phyloP scores from a whole-genome alignment of 345 rosid species.

The Moricandia arvensis region DNA sequence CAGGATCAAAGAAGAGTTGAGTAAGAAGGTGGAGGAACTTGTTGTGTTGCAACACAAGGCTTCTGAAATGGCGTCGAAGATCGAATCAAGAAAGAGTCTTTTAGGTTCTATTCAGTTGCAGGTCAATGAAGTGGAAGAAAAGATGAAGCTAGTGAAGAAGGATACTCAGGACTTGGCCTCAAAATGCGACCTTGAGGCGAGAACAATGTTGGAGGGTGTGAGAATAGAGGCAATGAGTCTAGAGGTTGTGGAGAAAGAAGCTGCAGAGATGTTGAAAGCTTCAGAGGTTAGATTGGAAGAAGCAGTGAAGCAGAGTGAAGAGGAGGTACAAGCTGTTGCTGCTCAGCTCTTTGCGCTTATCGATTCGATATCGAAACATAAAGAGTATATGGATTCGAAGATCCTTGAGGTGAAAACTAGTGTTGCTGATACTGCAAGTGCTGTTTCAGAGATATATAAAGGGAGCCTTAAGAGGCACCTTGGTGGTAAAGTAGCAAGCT shows the following conservation, averaged over 20 bases:
- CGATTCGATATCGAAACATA: slow-evolving; percentile 64
- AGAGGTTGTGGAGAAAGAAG: slow-evolving; percentile 65
- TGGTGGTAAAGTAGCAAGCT: slow-evolving; percentile 4
- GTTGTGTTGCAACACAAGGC: slow-evolving; percentile 52
- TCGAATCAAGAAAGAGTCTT: slow-evolving; percentile 48
- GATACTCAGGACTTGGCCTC: slow-evolving; percentile 49
- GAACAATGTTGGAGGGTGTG: slow-evolving; percentile 52
- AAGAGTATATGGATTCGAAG: slow-evolving; percentile 59
- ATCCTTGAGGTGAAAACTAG: slow-evolving; percentile 50
- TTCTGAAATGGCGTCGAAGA: slow-evolving; percentile 52
- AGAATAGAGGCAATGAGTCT: slow-evolving; percentile 51
- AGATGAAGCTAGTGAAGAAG: slow-evolving; percentile 47
- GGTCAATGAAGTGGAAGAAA: slow-evolving; percentile 65
- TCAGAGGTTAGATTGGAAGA: slow-evolving; percentile 56
- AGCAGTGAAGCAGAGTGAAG: slow-evolving; percentile 51
- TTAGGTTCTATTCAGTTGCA: slow-evolving; percentile 45
- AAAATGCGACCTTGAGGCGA: slow-evolving; percentile 59
- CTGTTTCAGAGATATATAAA: slow-evolving; percentile 50
- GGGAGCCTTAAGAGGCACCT: slow-evolving; percentile 20
- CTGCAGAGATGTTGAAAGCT: slow-evolving; percentile 58
- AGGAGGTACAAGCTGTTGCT: slow-evolving; percentile 54
- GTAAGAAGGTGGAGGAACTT: slow-evolving; percentile 54
- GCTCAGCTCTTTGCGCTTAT: slow-evolving; percentile 53
- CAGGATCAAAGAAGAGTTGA: slow-evolving; percentile 50
- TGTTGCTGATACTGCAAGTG: slow-evolving; percentile 50